phyloP scores from a whole-genome alignment of 2,329 filamentous ascomycete genomes.

The Botrytis aclada region DNA sequence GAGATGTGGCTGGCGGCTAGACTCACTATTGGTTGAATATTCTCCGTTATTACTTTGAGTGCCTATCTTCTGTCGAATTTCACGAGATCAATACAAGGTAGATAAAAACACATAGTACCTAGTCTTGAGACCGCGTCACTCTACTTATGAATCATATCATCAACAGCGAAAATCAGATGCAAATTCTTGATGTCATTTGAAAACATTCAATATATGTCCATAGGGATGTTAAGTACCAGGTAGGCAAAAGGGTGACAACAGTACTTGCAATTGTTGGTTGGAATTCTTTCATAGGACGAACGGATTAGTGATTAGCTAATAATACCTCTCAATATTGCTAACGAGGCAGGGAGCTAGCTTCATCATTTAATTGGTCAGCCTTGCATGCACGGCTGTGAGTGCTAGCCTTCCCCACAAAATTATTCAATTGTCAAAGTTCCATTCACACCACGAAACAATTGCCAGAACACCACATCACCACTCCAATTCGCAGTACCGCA shows the following conservation, averaged over 20 bases:
- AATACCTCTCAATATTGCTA: no score
- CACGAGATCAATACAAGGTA: not conserved
- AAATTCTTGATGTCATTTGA: not conserved
- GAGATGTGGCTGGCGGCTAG: not conserved
- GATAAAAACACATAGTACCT: not conserved
- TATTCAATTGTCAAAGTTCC: not conserved
- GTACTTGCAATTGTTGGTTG: no score
- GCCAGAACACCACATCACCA: not conserved
- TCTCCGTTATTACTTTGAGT: not conserved
- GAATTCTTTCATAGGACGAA: not conserved
- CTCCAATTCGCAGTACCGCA: not conserved
- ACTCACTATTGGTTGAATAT: not conserved
- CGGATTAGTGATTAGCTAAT: not conserved
- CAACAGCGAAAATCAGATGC: not conserved
- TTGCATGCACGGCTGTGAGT: constrained; percentile 3
- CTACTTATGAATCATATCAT: not conserved
- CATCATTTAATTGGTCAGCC: not conserved
- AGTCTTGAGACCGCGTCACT: not conserved
- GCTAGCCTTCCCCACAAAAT: not conserved
- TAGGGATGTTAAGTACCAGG: not conserved
- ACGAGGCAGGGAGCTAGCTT: not conserved
- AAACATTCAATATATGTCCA: not conserved
- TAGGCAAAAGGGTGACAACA: not conserved
- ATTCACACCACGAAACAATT: not conserved
- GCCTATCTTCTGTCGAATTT: not conserved